Evolutionary conservation across 371 early-diverging fungal species (phyloP).

Genomic region (Batkoa obscura): DNA sequence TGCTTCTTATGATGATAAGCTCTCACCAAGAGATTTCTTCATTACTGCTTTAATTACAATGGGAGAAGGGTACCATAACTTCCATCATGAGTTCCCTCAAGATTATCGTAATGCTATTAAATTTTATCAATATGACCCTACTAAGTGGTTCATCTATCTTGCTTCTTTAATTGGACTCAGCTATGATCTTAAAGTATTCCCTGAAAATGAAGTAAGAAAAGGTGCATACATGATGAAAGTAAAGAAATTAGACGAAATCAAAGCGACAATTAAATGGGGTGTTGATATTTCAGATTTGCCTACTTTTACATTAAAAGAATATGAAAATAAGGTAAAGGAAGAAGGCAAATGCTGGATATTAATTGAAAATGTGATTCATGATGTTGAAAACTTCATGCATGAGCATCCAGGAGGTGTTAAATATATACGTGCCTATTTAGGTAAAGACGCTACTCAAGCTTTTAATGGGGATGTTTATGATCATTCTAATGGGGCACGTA

Average conservation of each 20-base stretch:
- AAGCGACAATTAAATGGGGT: constrained; percentile 51
- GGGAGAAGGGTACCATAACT: constrained; percentile 79
- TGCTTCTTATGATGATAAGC: constrained; percentile 57
- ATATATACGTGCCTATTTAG: constrained; percentile 48
- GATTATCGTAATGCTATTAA: constrained; percentile 89
- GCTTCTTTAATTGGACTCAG: constrained; percentile 50
- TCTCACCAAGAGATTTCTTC: constrained; percentile 61
- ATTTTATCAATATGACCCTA: constrained; percentile 84
- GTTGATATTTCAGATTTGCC: constrained; percentile 49
- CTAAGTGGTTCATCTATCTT: constrained; percentile 76
- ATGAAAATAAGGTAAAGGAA: constrained; percentile 14
- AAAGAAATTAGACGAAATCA: constrained; percentile 44
- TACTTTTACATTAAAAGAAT: constrained; percentile 52
- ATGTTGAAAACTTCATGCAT: constrained; percentile 67
- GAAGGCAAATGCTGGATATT: constrained; percentile 53
- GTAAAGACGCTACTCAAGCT: constrained; percentile 65
- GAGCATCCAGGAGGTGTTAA: constrained; percentile 84
- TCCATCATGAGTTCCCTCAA: constrained; percentile 88
- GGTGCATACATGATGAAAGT: constrained; percentile 65
- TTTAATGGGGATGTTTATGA: constrained; percentile 84
- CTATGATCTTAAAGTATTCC: constrained; percentile 75
- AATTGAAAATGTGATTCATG: constrained; percentile 76
- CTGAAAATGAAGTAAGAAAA: constrained; percentile 74
- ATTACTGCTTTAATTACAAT: constrained; percentile 59
- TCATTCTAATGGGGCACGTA: constrained; percentile 64